phyloP scores from a whole-genome alignment of 805 yeast species.

The Yarrowia hollandica region DNA sequence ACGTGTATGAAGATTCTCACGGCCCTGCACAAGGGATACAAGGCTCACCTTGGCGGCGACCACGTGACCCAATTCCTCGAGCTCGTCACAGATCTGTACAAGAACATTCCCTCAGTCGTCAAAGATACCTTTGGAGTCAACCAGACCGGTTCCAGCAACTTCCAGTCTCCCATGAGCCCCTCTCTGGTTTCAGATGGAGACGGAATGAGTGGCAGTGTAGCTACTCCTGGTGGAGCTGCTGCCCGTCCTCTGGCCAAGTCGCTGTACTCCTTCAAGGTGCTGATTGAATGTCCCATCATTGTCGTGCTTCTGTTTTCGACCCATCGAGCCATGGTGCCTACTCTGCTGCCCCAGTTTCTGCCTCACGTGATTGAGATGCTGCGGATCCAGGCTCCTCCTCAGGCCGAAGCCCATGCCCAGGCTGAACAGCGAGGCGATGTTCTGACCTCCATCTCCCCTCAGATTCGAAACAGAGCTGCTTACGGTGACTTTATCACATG shows the following conservation, averaged over 20 bases:
- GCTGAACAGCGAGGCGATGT: constrained; percentile 49
- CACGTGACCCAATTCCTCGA: constrained; percentile 78
- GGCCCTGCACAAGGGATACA: constrained; percentile 80
- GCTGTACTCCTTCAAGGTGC: constrained; percentile 80
- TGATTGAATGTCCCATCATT: constrained; percentile 96
- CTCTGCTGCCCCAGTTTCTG: constrained; percentile 71
- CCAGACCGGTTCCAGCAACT: constrained; percentile 33
- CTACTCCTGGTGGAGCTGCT: constrained; percentile 45
- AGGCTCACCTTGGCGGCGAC: constrained; percentile 55
- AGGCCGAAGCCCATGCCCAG: constrained; percentile 74
- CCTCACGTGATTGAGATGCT: constrained; percentile 79
- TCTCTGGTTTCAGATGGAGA: constrained; percentile 43
- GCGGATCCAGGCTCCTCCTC: constrained; percentile 78
- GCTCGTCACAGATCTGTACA: constrained; percentile 71
- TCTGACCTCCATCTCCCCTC: constrained; percentile 71
- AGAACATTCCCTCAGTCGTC: constrained; percentile 75
- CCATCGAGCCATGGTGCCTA: constrained; percentile 70
- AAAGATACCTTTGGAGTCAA: constrained; percentile 55
- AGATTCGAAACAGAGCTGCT: constrained; percentile 70
- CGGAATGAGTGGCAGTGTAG: constrained; percentile 11
- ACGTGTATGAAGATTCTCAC: constrained; percentile 86
- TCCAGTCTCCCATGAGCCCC: constrained; percentile 47
- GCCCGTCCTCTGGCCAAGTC: constrained; percentile 62
- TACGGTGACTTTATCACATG: constrained; percentile 88
- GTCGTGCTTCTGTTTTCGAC: constrained; percentile 90